These are phyloP conservation scores for Coix lacrymajobi DNA, from an alignment of 176 grass and related monocot species.

Conservation along the genomic window DNA sequence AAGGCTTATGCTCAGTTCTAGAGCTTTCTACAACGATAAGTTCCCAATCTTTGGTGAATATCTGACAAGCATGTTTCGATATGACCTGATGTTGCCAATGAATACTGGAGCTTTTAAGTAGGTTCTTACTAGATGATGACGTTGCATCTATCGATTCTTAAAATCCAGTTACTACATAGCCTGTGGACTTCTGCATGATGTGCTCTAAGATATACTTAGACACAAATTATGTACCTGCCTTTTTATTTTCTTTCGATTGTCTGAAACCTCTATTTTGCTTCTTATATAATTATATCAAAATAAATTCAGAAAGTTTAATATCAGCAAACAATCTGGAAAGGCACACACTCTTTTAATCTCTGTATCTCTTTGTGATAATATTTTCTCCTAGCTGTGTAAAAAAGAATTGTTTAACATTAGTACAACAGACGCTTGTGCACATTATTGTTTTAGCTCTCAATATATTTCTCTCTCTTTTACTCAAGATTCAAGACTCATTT, in stretches of 20 bases:
- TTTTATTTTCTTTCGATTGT: no score
- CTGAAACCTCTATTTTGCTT: no score
- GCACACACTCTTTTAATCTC: no score
- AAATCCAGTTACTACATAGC: no score
- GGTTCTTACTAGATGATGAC: no score
- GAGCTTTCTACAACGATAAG: constrained; percentile 92
- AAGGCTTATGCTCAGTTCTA: constrained; percentile 87
- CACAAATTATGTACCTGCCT: no score
- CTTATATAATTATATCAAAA: no score
- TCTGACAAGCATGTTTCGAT: constrained; percentile 74
- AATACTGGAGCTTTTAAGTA: constrained; percentile 97
- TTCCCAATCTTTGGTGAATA: constrained; percentile 80
- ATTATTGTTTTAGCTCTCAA: not conserved
- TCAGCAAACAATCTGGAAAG: no score
- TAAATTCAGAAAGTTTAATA: no score
- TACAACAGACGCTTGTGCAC: not conserved
- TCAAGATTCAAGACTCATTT: not conserved
- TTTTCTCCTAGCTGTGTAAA: not conserved
- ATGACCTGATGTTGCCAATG: constrained; percentile 96
- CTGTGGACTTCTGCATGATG: no score
- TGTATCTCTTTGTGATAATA: not conserved
- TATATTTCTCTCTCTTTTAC: not conserved
- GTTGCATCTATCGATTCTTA: no score
- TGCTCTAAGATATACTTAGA: no score
- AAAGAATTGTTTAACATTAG: not conserved